Evolutionary conservation across 768 basidiomycete genomes (phyloP).

Genomic region (Filobasidium floriforme): DNA sequence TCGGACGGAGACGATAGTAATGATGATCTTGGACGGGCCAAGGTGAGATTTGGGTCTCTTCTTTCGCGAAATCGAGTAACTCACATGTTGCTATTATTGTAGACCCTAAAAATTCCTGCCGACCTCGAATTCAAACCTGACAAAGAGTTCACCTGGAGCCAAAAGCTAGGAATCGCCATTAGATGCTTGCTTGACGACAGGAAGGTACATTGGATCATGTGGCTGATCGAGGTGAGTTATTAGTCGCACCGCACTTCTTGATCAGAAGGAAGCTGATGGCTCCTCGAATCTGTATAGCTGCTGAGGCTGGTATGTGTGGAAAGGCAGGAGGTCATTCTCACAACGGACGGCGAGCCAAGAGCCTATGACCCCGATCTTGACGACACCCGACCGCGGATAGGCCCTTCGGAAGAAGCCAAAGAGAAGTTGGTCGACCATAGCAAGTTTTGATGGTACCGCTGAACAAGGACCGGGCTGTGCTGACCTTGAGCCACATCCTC

Average conservation of each 20-base stretch:
- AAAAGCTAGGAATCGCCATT: conserved; percentile 80
- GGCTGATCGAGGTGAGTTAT: conserved; percentile 67
- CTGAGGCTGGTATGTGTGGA: conserved; percentile 31
- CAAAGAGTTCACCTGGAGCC: conserved; percentile 62
- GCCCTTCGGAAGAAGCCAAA: conserved; percentile 63
- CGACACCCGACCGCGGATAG: conserved; percentile 30
- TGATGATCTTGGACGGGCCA: conserved; percentile 33
- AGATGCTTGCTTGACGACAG: conserved; percentile 63
- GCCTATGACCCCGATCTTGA: conserved; percentile 25
- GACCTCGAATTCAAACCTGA: conserved; percentile 25
- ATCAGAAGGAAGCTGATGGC: neutral
- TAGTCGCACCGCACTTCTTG: neutral
- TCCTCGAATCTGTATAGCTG: neutral
- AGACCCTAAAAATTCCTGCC: conserved; percentile 23
- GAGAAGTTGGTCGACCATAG: conserved; percentile 67
- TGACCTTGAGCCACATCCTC: neutral
- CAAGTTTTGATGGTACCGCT: conserved; percentile 47
- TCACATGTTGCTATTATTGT: neutral
- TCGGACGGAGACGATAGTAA: conserved; percentile 33
- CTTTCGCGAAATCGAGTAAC: neutral
- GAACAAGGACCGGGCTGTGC: neutral
- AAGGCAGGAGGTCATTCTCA: conserved; percentile 44
- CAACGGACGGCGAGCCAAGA: conserved; percentile 37
- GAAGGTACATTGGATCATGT: conserved; percentile 60
- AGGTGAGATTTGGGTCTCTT: conserved; percentile 23